Conservation (phyloP, 768 basidiomycete species). For the Xerocomellus dryophilus region DNA sequence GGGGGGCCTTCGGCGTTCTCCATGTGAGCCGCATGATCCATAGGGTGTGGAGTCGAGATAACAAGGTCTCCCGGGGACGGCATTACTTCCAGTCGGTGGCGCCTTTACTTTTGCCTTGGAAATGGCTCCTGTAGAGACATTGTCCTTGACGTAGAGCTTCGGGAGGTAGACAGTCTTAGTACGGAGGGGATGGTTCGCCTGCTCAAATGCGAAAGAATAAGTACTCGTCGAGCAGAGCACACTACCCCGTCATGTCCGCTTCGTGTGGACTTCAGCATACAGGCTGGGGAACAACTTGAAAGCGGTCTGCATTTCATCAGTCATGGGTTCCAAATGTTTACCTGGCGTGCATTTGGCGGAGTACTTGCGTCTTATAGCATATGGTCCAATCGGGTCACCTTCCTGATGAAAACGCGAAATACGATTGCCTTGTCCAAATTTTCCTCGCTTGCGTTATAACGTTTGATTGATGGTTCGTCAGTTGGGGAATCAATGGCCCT, state of each 20-base stretch:
- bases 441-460: background rate
- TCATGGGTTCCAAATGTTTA: background rate
- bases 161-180: background rate
- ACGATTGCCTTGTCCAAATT: background rate
- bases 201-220: background rate
- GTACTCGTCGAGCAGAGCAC: background rate
- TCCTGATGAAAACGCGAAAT: background rate
- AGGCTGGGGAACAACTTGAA: background rate
- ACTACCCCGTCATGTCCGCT: background rate
- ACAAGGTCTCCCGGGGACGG: background rate
- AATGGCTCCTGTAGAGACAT: background rate
- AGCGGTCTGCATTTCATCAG: background rate
- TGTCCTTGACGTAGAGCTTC: background rate
- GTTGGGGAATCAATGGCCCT: background rate
- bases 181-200: background rate
- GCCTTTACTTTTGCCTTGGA: background rate
- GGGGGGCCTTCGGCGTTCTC: constrained; percentile 8
- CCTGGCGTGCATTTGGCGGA: background rate
- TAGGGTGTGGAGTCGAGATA: constrained; percentile 10
- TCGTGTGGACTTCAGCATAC: background rate
- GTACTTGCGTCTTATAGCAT: background rate
- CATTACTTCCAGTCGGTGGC: background rate
- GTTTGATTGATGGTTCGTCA: background rate
- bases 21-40: constrained; percentile 11
- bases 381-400: background rate